Conservation (phyloP, 2,329 filamentous ascomycete species). For the Boeremia exigua region DNA sequence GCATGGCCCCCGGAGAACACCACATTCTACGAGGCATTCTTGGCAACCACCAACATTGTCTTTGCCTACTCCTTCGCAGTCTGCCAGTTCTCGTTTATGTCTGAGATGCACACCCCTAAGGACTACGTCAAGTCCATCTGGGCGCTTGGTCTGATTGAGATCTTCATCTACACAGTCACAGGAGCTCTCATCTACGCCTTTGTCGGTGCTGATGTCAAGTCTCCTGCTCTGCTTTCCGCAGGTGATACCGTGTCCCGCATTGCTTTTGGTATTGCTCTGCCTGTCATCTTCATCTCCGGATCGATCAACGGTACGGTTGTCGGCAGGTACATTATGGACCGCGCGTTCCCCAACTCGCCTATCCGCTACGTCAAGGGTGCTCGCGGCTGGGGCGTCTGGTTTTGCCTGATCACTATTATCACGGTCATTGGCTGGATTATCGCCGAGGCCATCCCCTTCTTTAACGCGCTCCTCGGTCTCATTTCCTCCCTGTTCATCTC, state of each 20-base stretch:
- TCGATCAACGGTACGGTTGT: conserved; percentile 74
- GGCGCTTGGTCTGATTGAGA: conserved; percentile 65
- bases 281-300: conserved; percentile 75
- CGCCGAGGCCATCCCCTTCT: conserved; percentile 73
- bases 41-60: conserved; percentile 42
- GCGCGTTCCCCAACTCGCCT: conserved; percentile 63
- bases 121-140: conserved; percentile 64
- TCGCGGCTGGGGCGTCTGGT: conserved; percentile 61
- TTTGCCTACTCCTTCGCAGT: conserved; percentile 61
- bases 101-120: conserved; percentile 68
- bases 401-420: conserved; percentile 60
- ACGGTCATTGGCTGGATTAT: conserved; percentile 73
- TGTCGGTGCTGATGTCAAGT: conserved; percentile 65
- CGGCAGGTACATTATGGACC: conserved; percentile 69
- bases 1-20: conserved; percentile 40
- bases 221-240: conserved; percentile 71
- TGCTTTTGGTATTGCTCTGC: conserved; percentile 74
- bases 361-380: conserved; percentile 48
- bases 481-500: conserved; percentile 67
- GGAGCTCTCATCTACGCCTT: conserved; percentile 74
- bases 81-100: conserved; percentile 73
- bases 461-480: conserved; percentile 71
- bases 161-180: conserved; percentile 69
- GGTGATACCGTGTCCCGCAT: conserved; percentile 65
- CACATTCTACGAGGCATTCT: conserved; percentile 71